These are phyloP conservation scores for Arctium lappa DNA, from an alignment of 129 eudicot genomes.

Conservation along the genomic window DNA sequence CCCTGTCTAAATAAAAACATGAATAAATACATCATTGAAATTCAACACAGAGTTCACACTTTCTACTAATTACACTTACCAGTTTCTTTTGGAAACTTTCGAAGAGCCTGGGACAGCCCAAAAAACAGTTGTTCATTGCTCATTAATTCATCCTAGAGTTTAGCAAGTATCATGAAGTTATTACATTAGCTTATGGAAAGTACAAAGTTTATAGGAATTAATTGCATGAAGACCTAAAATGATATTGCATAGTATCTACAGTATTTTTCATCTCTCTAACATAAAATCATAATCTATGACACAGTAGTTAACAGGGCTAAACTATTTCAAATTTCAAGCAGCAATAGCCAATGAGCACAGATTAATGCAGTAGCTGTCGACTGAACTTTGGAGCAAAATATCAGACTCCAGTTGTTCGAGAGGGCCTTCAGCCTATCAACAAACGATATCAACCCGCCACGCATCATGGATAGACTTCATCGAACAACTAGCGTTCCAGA, in stretches of 20 bases:
- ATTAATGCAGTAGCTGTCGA: neutral
- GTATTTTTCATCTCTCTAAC: neutral
- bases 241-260: neutral
- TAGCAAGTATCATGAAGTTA: neutral
- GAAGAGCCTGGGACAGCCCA: constrained; percentile 94
- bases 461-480: neutral
- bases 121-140: constrained; percentile 95
- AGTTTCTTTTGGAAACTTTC: constrained; percentile 96
- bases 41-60: neutral
- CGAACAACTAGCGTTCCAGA: neutral
- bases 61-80: constrained; percentile 40
- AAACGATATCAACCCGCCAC: neutral
- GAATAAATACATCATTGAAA: neutral
- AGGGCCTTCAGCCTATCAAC: neutral
- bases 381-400: neutral
- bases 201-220: neutral
- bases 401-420: neutral
- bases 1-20: constrained; percentile 66
- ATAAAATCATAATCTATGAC: neutral
- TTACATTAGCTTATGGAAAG: neutral
- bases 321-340: neutral
- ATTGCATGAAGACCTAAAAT: constrained; percentile 14
- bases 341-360: neutral
- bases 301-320: neutral
- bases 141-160: constrained; percentile 89